Base-by-base conservation (phyloP, 2,329 filamentous ascomycete species). In the Paraconiothyrium sp. region DNA sequence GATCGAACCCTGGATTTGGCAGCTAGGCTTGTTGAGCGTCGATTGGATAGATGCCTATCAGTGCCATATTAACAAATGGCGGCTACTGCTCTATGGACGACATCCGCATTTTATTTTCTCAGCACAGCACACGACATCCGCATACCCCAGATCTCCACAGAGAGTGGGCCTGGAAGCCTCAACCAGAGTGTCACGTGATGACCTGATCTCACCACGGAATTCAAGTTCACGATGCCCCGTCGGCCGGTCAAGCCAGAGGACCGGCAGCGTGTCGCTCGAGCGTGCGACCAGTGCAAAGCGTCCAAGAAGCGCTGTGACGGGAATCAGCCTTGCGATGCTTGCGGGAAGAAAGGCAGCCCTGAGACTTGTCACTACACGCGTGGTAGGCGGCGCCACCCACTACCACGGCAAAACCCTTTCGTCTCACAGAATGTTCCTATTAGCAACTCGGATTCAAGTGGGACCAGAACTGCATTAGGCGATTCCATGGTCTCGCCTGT, bases 291-390 rank as follows among this genome's bases (percentile, higher is more conserved):
- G 22, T 71, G 69, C 58, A 67, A 69, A 54, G 30, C 59, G 6
- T 70, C 67, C 24, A 71, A 71, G 46, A 70, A 68, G 50, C 64
- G 69, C 14, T 71, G 69, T 54, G 57, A 70, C 49, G 64, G 61
- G 34, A 56, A 32, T 10, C 61, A 60, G 34, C 69, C 69, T 5
- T 71, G 69, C 51, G 59, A 49, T n/a, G 30, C 64, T 16, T 71
- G 69, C 49, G 48, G 49, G n/a, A 68, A 67, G 52, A 67, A 67
- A 50, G 61, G 65, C 11, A 50, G 58, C n/a, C 34, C 61, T 41
- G 54, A 59, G 41, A 43, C 58, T 22, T 71, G 67, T 48, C 60
- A 60, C 27, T 68, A 67, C 34, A 61, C 65, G 6, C 49, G 58
- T 44, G 59, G 61, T 41, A 55, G 58, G 30, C 54, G 62, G 44